Evolutionary conservation across 352 stramenopile species (phyloP), one percentile per base, ranked within the genome.

Genomic region (Phytopythium ostracodes): DNA sequence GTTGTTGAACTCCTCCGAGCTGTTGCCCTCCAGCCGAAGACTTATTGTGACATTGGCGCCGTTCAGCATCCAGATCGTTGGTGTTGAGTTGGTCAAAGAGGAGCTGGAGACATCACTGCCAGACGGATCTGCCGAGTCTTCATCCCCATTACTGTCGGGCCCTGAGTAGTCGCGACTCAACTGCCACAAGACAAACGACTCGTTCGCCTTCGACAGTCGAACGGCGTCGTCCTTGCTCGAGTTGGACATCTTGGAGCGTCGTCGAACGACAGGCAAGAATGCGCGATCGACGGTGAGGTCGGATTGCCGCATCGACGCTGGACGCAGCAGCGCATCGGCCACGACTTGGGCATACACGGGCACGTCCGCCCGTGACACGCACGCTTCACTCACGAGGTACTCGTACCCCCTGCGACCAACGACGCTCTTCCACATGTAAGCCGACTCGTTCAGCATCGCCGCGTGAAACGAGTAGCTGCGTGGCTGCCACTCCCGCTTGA

Each of bases 111-210:
- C 20, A 22, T 0, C 22, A 22, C 44, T 51, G 22, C 2, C 9
- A 8, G 38, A 44, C 17, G 43, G 29, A n/a, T 15, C 47, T 31
- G 12, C 24, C 10, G 29, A 5, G 31, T 44, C 33, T 10, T 43
- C 20, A 20, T 31, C 31, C 1, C 20, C 29, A n/a, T 14, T 35
- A 15, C 47, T 36, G 47, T 0, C 22, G 12, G 31, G n/a, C 10
- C 3, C 49, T 4, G 17, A 8, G n/a, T 31, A 44, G 31, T 44
- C 10, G 6, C 29, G 29, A 31, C 12, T 24, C 10, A 57, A 14
- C 51, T 44, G 51, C 51, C 51, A 44, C 51, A 57, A 33, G 51
- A 46, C n/a, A 31, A 57, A 57, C 31, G 20, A 57, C 20, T 44
- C 20, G 9, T 29, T 44, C 20, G 6, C 20, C 6, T 15, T 44